These are phyloP conservation scores for Trichophyton verrucosum DNA, from an alignment of 2,329 filamentous ascomycete genomes.

Conservation along the genomic window DNA sequence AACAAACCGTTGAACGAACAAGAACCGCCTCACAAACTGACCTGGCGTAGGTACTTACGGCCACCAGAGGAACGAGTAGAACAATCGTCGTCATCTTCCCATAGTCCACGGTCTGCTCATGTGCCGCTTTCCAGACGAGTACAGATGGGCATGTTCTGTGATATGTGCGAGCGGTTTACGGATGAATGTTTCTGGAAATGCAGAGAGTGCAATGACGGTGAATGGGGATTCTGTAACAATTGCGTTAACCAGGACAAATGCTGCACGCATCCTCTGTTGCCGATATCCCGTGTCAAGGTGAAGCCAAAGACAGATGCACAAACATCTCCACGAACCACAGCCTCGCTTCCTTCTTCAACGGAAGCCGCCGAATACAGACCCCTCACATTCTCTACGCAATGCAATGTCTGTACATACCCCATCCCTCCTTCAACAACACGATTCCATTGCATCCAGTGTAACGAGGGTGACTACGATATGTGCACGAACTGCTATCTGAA, in stretches of 20 bases:
- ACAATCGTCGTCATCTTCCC: slow-evolving; percentile 7
- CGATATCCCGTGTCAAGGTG: slow-evolving; percentile 50
- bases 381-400: slow-evolving; percentile 60
- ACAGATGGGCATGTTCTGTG: slow-evolving; percentile 74
- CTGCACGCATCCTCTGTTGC: slow-evolving; percentile 71
- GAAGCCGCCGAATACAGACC: slow-evolving; percentile 44
- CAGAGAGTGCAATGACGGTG: slow-evolving; percentile 72
- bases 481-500: slow-evolving; percentile 66
- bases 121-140: slow-evolving; percentile 50
- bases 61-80: slow-evolving; percentile 18
- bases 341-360: background rate
- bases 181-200: slow-evolving; percentile 89
- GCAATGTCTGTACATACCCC: slow-evolving; percentile 62
- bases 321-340: background rate
- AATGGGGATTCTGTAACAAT: slow-evolving; percentile 85
- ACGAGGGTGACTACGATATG: slow-evolving; percentile 74
- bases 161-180: slow-evolving; percentile 57
- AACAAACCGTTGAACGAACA: slow-evolving; percentile 16
- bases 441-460: slow-evolving; percentile 70
- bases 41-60: slow-evolving; percentile 23
- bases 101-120: slow-evolving; percentile 45
- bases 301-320: background rate
- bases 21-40: slow-evolving; percentile 43
- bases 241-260: slow-evolving; percentile 73
- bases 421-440: slow-evolving; percentile 59